Percentiles rank a stretch among this genome's conserved stretches.
Conservation (phyloP, 257 asterid species). For the Solanum megistacrolobum region DNA sequence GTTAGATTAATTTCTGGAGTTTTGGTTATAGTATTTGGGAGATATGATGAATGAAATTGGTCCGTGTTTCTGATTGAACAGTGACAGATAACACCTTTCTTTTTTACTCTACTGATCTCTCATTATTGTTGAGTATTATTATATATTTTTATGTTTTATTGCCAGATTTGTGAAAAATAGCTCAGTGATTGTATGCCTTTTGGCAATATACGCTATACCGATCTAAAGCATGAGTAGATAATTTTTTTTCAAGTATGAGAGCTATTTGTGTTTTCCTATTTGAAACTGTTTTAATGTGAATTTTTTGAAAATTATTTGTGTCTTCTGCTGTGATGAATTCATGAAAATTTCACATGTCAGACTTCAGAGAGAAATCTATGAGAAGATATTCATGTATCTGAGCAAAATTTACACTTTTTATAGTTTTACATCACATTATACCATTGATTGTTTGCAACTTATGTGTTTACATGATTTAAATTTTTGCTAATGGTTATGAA, state of each 20-base stretch:
- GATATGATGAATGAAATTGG: slow-evolving; percentile 40
- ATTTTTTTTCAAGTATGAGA: neutral
- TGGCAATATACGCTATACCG: slow-evolving; percentile 45
- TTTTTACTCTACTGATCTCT: slow-evolving; percentile 36
- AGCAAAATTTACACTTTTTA: slow-evolving; percentile 9
- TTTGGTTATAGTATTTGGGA: neutral
- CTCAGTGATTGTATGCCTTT: slow-evolving; percentile 24
- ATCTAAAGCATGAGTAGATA: slow-evolving; percentile 5
- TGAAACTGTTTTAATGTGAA: neutral
- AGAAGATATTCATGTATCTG: slow-evolving; percentile 30
- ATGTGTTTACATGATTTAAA: too few species aligned
- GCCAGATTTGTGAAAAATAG: neutral
- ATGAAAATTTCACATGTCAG: neutral
- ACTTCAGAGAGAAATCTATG: slow-evolving; percentile 34
- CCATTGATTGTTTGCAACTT: neutral
- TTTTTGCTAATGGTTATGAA: neutral
- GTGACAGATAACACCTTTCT: slow-evolving; percentile 32
- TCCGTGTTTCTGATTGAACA: slow-evolving; percentile 51
- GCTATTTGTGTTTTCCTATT: neutral
- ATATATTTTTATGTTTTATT: neutral
- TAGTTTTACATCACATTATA: neutral
- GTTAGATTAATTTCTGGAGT: neutral
- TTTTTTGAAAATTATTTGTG: neutral
- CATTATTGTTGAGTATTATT: neutral
- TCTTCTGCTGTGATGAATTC: neutral